phyloP scores from a whole-genome alignment of 305 asterid species.

The Withania somnifera region DNA sequence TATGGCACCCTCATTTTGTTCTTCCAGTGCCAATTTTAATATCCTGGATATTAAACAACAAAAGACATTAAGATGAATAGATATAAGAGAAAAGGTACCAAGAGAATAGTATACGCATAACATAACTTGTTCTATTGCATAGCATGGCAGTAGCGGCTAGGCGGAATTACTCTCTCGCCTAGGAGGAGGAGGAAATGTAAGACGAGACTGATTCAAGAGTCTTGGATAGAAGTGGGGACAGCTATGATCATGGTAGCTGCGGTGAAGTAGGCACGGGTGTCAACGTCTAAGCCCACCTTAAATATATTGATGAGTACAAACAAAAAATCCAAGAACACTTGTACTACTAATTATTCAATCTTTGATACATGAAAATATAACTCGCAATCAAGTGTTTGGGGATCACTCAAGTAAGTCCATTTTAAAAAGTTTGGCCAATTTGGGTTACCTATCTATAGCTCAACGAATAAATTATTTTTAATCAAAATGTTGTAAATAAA shows the following conservation, averaged over 20 bases:
- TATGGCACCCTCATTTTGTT: conserved; percentile 2
- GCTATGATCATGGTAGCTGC: too few species aligned
- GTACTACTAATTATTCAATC: too few species aligned
- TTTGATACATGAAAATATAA: background rate
- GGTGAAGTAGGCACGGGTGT: too few species aligned
- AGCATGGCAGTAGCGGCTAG: too few species aligned
- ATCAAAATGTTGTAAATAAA: background rate
- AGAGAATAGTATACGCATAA: background rate
- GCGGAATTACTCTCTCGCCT: too few species aligned
- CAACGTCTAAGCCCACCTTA: too few species aligned
- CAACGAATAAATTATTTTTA: background rate
- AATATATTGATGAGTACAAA: too few species aligned
- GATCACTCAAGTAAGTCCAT: background rate
- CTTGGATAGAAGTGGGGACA: too few species aligned
- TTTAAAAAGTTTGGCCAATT: background rate
- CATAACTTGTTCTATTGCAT: background rate
- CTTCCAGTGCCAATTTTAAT: conserved; percentile 7
- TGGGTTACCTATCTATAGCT: background rate
- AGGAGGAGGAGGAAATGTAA: too few species aligned
- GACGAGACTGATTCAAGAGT: too few species aligned
- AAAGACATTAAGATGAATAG: background rate
- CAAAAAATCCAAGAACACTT: too few species aligned
- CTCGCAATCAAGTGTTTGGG: background rate
- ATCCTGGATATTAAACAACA: background rate
- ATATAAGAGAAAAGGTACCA: background rate